These are phyloP conservation scores for Starmerella davenportii DNA, from an alignment of 805 yeast genomes.

Conservation along the genomic window DNA sequence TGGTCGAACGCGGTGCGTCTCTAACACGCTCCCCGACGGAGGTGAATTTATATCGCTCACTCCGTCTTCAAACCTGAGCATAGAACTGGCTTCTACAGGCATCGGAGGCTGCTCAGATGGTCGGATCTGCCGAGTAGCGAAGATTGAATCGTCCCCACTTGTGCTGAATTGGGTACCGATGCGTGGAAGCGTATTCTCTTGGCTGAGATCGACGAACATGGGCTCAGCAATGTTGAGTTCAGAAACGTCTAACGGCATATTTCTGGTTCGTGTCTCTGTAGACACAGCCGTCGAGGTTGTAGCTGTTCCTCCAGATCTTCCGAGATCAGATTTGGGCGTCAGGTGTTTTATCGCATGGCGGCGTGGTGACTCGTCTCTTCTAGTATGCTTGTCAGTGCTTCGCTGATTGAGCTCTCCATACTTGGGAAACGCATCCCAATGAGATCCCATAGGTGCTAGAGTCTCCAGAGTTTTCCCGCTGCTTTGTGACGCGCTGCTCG, in stretches of 20 bases:
- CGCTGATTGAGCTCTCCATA: too few species aligned
- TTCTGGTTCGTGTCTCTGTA: background rate
- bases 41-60: background rate
- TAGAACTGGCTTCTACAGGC: background rate
- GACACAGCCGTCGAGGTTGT: background rate
- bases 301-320: background rate
- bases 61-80: background rate
- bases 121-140: background rate
- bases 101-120: too few species aligned
- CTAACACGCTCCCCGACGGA: background rate
- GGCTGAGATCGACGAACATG: background rate
- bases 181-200: background rate
- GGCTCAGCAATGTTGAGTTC: background rate
- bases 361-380: too few species aligned
- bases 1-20: background rate
- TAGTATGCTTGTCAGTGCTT: too few species aligned
- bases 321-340: too few species aligned
- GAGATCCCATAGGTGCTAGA: background rate
- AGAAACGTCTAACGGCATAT: background rate
- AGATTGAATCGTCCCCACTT: background rate
- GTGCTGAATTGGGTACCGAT: background rate
- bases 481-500: conserved; percentile 3
- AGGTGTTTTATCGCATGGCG: background rate
- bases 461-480: conserved; percentile 10
- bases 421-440: conserved; percentile 1